Percentiles rank a stretch among this genome's conserved stretches.
Evolutionary conservation across 1,284 basidiomycete species (phyloP).

Genomic region (Phaffia rhodozyma): DNA sequence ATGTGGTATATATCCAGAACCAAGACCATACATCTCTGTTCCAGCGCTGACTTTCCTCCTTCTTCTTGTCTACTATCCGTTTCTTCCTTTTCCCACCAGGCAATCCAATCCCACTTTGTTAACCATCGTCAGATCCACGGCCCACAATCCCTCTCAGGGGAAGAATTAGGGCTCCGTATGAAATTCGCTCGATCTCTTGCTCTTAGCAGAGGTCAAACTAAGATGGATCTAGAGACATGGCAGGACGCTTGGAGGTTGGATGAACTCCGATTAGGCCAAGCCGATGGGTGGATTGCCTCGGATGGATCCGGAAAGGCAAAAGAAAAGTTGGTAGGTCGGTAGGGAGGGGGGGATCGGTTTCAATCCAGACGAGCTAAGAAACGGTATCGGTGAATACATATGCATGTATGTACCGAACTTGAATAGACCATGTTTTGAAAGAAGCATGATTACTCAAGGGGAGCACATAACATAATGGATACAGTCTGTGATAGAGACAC

Average conservation of each 20-base stretch:
- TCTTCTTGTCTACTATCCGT: not conserved
- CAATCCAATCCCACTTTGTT: slow-evolving; percentile 14
- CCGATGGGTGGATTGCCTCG: not conserved
- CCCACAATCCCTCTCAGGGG: slow-evolving; percentile 6
- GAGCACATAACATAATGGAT: too few species aligned
- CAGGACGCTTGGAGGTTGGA: slow-evolving; percentile 6
- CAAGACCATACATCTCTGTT: not conserved
- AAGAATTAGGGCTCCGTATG: slow-evolving; percentile 11
- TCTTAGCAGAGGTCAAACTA: not conserved
- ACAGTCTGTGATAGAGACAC: too few species aligned
- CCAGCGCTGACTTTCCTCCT: not conserved
- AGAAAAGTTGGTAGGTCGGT: not conserved
- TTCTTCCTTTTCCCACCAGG: not conserved
- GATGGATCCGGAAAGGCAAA: not conserved
- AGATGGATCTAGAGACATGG: slow-evolving; percentile 3
- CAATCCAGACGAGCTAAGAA: too few species aligned
- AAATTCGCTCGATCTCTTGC: slow-evolving; percentile 8
- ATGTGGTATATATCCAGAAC: too few species aligned
- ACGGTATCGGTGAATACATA: too few species aligned
- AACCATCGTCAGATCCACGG: slow-evolving; percentile 4
- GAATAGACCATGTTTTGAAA: too few species aligned
- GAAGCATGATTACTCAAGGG: too few species aligned
- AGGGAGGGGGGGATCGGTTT: too few species aligned
- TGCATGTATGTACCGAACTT: too few species aligned
- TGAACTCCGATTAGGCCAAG: not conserved